These are phyloP conservation scores for Microthlaspi erraticum DNA, from an alignment of 345 rosid species.

Conservation along the genomic window DNA sequence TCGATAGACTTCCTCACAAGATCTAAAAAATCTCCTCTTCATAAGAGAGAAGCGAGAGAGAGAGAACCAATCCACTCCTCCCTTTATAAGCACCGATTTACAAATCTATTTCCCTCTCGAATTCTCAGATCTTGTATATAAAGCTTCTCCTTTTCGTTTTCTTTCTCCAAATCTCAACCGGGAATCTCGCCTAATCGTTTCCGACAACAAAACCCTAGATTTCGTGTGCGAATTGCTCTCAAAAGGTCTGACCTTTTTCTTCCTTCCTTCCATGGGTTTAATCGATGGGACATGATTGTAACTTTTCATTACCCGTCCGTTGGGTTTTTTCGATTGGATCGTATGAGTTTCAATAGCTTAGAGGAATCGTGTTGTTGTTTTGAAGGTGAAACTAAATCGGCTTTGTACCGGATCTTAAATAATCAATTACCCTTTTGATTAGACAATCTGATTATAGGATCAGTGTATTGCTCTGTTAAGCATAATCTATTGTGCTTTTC, in stretches of 20 bases:
- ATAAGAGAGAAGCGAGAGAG: slow-evolving; percentile 37
- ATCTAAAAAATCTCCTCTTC: slow-evolving; percentile 33
- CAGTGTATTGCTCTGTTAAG: not conserved
- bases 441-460: not conserved
- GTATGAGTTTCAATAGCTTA: slow-evolving; percentile 4
- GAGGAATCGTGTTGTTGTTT: not conserved
- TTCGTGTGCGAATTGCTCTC: slow-evolving; percentile 15
- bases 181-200: not conserved
- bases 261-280: not conserved
- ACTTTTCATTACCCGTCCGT: not conserved
- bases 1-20: slow-evolving; percentile 28
- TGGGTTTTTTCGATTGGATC: slow-evolving; percentile 2
- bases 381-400: not conserved
- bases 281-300: not conserved
- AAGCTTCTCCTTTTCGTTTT: not conserved
- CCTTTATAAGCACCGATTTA: slow-evolving; percentile 38
- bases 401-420: not conserved
- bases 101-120: slow-evolving; percentile 36
- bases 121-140: slow-evolving; percentile 29
- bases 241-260: slow-evolving; percentile 25
- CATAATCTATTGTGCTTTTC: not conserved
- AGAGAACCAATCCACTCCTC: slow-evolving; percentile 20
- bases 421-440: not conserved
- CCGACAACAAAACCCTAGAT: slow-evolving; percentile 36
- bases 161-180: not conserved